phyloP scores from a whole-genome alignment of 306 rosid species.

The Cucurbita pepo region DNA sequence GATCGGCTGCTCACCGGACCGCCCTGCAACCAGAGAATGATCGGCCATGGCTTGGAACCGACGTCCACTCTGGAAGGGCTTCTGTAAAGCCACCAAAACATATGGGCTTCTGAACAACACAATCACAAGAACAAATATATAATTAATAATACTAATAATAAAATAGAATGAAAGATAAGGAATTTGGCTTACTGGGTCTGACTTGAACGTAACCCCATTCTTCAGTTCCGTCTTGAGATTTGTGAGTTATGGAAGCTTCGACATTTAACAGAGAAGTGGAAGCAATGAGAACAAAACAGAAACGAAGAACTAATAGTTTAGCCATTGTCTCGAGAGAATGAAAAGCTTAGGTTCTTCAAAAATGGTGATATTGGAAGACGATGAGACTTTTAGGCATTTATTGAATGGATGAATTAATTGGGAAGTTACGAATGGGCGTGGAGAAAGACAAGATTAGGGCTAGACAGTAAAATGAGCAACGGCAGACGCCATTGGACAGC shows the following conservation, averaged over 20 bases:
- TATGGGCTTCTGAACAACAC: slow-evolving; percentile 57
- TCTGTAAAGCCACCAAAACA: slow-evolving; percentile 94
- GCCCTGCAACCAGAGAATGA: slow-evolving; percentile 87
- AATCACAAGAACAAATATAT: background rate
- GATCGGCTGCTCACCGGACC: slow-evolving; percentile 56
- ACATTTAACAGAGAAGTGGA: slow-evolving; percentile 9
- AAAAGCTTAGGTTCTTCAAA: too few relatives aligned
- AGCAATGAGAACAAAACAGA: background rate
- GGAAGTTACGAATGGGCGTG: too few relatives aligned
- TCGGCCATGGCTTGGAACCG: slow-evolving; percentile 83
- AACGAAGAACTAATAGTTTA: slow-evolving; percentile 8
- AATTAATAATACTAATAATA: too few relatives aligned
- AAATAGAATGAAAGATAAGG: too few relatives aligned
- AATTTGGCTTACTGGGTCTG: slow-evolving; percentile 59
- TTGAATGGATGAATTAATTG: background rate
- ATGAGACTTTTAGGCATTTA: background rate
- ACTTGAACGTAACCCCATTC: slow-evolving; percentile 92
- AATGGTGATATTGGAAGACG: too few relatives aligned
- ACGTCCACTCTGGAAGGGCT: slow-evolving; percentile 74
- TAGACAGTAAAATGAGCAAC: too few relatives aligned
- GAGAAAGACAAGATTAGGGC: too few relatives aligned
- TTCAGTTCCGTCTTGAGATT: slow-evolving; percentile 41
- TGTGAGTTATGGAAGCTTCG: slow-evolving; percentile 12
- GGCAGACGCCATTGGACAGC: too few relatives aligned
- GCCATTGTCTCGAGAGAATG: slow-evolving; percentile 24